Conservation (phyloP, 2,329 filamentous ascomycete genomes). For the Exophiala sp. region DNA sequence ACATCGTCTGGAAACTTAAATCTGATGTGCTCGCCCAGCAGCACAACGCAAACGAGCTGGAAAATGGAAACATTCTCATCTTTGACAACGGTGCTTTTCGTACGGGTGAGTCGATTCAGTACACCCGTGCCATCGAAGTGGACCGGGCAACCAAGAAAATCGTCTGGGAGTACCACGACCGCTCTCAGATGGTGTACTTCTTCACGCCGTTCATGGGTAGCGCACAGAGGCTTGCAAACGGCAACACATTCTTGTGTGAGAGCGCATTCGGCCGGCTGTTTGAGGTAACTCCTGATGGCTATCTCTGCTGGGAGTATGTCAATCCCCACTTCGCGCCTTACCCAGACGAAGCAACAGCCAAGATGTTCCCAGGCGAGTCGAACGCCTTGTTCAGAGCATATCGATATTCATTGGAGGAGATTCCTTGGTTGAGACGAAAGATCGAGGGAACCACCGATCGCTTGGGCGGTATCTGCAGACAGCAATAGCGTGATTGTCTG, state of each 20-base stretch:
- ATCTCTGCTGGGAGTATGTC: constrained; percentile 45
- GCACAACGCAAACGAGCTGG: constrained; percentile 43
- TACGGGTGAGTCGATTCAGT: constrained; percentile 39
- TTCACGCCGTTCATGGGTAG: constrained; percentile 50
- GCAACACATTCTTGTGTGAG: constrained; percentile 45
- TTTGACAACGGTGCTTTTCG: constrained; percentile 48
- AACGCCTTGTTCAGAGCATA: constrained; percentile 48
- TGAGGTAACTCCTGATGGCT: constrained; percentile 42
- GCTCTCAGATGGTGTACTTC: constrained; percentile 37
- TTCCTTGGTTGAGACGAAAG: constrained; percentile 38
- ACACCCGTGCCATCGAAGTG: constrained; percentile 43
- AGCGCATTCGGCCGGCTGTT: constrained; percentile 44
- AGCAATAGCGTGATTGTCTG: not conserved
- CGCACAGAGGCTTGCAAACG: constrained; percentile 41
- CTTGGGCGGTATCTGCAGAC: not conserved
- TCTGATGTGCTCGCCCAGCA: constrained; percentile 43
- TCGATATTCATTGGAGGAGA: constrained; percentile 40
- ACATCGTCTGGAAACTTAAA: constrained; percentile 44
- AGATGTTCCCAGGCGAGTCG: constrained; percentile 37
- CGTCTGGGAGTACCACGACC: constrained; percentile 45
- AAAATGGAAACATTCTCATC: constrained; percentile 43
- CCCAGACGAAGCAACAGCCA: constrained; percentile 28
- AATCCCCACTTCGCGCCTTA: constrained; percentile 43
- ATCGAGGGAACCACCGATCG: not conserved
- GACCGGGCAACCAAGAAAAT: constrained; percentile 38